These are phyloP conservation scores for Aspergillus saccharolyticus DNA, from an alignment of 495 filamentous ascomycete genomes.

Conservation along the genomic window DNA sequence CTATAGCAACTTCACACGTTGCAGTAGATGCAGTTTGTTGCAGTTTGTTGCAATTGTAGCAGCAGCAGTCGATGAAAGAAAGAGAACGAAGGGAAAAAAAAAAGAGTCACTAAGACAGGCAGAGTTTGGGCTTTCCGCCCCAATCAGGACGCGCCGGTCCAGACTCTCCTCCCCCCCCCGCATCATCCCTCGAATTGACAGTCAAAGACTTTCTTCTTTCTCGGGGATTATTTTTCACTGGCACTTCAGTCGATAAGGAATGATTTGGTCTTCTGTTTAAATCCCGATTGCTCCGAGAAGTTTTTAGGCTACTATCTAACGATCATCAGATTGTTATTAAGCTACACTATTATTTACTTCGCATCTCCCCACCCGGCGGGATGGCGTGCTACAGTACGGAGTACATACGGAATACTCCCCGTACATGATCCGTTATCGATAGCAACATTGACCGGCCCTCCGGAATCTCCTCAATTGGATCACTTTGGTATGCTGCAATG, in stretches of 20 bases:
- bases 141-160: not conserved
- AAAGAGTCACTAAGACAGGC: not conserved
- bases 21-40: not conserved
- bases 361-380: too few species aligned
- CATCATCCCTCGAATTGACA: too few species aligned
- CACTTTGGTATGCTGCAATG: too few species aligned
- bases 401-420: not conserved
- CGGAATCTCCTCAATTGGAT: too few species aligned
- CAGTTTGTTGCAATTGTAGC: not conserved
- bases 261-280: not conserved
- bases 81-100: slow-evolving; percentile 19
- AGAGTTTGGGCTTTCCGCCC: slow-evolving; percentile 1
- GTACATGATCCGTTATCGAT: not conserved
- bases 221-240: too few species aligned
- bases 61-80: not conserved
- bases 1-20: too few species aligned
- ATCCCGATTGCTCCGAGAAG: not conserved
- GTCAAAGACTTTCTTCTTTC: too few species aligned
- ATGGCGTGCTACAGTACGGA: not conserved
- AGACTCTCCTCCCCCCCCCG: too few species aligned
- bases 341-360: too few species aligned
- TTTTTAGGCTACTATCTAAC: not conserved
- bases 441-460: not conserved
- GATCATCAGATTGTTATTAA: too few species aligned
- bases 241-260: too few species aligned